Evolutionary conservation across 805 yeast species (phyloP).

Genomic region (Wickerhamiella australiensis): DNA sequence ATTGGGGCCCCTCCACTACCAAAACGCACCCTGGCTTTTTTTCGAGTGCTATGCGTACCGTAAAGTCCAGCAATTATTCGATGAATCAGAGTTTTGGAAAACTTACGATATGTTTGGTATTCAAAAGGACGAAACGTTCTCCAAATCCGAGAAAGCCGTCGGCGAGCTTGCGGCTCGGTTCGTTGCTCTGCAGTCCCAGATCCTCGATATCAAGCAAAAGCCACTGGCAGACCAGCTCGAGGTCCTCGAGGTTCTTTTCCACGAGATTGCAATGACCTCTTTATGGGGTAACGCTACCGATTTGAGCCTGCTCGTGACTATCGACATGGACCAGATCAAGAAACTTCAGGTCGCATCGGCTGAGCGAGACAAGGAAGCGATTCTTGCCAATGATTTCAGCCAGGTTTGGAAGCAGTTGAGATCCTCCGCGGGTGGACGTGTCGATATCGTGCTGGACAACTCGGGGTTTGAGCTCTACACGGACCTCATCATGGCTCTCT

Average conservation of each 20-base stretch:
- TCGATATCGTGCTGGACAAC: conserved; percentile 82
- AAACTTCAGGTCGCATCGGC: conserved; percentile 76
- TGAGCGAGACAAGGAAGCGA: conserved; percentile 68
- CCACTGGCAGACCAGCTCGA: conserved; percentile 23
- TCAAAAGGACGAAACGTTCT: conserved; percentile 63
- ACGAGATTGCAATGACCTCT: conserved; percentile 76
- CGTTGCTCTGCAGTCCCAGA: conserved; percentile 31
- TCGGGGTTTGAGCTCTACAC: conserved; percentile 92
- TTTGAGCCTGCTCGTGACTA: conserved; percentile 70
- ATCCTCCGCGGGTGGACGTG: conserved; percentile 32
- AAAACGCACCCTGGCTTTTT: conserved; percentile 79
- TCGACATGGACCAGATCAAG: conserved; percentile 65
- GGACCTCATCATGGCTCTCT: conserved; percentile 56
- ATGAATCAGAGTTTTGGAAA: conserved; percentile 33
- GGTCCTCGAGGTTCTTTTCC: conserved; percentile 46
- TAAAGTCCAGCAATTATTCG: conserved; percentile 25
- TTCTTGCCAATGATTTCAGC: conserved; percentile 62
- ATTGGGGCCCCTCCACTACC: conserved; percentile 46
- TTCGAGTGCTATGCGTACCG: conserved; percentile 80
- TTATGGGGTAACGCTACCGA: conserved; percentile 99
- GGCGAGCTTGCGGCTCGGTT: conserved; percentile 64
- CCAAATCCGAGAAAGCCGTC: conserved; percentile 64
- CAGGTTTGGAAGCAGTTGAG: conserved; percentile 43
- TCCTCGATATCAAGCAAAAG: conserved; percentile 10
- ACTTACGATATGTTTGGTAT: conserved; percentile 61